Conservation (phyloP, 1,139 yeast genomes). For the Saccharomyces hybrid region DNA sequence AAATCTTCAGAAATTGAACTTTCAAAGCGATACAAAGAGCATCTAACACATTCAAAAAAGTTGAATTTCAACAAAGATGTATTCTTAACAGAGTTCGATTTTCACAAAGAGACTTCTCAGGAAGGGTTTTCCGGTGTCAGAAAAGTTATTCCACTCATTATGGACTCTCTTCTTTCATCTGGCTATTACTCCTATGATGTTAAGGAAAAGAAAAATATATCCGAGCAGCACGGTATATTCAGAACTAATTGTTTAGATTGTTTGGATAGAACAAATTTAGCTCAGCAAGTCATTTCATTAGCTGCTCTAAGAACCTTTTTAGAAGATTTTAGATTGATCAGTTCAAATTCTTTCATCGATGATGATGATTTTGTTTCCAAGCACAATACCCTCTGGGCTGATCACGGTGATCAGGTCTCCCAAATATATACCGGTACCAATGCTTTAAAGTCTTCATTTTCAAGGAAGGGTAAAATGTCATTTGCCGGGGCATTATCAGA, state of each 20-base stretch:
- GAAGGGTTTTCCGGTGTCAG: constrained; percentile 85
- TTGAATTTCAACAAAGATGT: constrained; percentile 41
- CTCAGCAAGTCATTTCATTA: constrained; percentile 79
- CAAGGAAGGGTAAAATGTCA: constrained; percentile 93
- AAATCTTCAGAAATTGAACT: constrained; percentile 72
- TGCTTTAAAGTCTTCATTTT: constrained; percentile 88
- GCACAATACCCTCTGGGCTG: constrained; percentile 92
- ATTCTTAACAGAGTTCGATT: constrained; percentile 75
- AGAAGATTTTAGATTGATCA: constrained; percentile 38
- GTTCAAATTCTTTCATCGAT: constrained; percentile 26
- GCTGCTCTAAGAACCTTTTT: constrained; percentile 62
- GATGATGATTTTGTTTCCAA: constrained; percentile 47
- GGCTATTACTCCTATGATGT: constrained; percentile 71
- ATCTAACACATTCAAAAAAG: constrained; percentile 34
- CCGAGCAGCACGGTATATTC: constrained; percentile 83
- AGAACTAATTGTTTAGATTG: constrained; percentile 94
- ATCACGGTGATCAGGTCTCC: constrained; percentile 93
- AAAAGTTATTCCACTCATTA: constrained; percentile 55
- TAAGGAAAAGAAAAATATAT: constrained; percentile 40
- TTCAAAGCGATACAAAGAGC: constrained; percentile 57
- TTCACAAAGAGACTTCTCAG: constrained; percentile 82
- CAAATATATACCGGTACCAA: constrained; percentile 97
- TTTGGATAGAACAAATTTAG: constrained; percentile 85
- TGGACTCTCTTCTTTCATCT: constrained; percentile 61
- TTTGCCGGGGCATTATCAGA: constrained; percentile 94